phyloP scores from a whole-genome alignment of 345 rosid species.

The Eucalyptus erythrocorys region DNA sequence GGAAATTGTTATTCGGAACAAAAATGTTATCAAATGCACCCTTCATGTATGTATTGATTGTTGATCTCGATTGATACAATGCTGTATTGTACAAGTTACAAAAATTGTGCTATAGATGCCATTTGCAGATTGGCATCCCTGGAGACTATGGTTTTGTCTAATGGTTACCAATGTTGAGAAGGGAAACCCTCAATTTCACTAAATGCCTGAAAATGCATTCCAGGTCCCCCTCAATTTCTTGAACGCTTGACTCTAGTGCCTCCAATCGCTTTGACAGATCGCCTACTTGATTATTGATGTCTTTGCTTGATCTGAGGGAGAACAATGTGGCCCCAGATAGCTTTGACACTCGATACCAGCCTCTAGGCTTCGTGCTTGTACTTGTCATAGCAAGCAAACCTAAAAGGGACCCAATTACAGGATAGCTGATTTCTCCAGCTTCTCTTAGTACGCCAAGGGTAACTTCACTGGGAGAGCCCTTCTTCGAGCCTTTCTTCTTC shows the following conservation, averaged over 20 bases:
- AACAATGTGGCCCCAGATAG: neutral
- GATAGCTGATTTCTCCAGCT: neutral
- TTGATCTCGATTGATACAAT: neutral
- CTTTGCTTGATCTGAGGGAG: constrained; percentile 1
- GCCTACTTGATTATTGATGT: neutral
- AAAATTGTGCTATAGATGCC: neutral
- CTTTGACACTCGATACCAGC: constrained; percentile 1
- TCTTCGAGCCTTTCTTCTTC: neutral
- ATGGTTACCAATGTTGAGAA: neutral
- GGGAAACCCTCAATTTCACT: constrained; percentile 1
- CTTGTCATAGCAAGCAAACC: neutral
- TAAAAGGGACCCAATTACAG: neutral
- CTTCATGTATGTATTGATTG: neutral
- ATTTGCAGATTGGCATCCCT: neutral
- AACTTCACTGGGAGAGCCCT: neutral
- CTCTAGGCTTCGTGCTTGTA: neutral
- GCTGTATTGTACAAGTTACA: neutral
- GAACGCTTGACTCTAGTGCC: neutral
- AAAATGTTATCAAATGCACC: too few species aligned
- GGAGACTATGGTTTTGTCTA: neutral
- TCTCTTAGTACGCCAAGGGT: neutral
- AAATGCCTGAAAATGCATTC: constrained; percentile 3
- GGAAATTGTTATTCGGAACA: too few species aligned
- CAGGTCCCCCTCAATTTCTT: neutral
- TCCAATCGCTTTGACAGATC: neutral